Conservation (phyloP, 2,329 filamentous ascomycete genomes). For the Fusarium stilboides region DNA sequence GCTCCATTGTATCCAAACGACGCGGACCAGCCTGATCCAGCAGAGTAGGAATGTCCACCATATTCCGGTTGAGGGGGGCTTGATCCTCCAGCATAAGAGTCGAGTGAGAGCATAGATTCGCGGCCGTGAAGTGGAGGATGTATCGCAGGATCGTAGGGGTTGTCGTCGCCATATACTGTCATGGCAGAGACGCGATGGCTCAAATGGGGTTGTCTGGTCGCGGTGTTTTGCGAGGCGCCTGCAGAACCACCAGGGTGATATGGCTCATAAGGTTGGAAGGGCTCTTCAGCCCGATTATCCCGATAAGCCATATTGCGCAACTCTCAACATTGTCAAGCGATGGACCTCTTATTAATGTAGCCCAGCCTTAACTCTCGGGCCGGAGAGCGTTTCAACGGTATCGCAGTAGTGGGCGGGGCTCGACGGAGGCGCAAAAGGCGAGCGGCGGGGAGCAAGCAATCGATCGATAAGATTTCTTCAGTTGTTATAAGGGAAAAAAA, state of each 20-base stretch:
- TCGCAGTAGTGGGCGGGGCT: slow-evolving; percentile 32
- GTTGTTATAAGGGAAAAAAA: slow-evolving; percentile 14
- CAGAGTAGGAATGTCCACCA: slow-evolving; percentile 40
- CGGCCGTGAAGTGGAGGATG: slow-evolving; percentile 52
- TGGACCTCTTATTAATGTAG: not conserved
- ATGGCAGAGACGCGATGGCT: slow-evolving; percentile 55
- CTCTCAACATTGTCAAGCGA: slow-evolving; percentile 43
- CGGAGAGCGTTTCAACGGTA: slow-evolving; percentile 11
- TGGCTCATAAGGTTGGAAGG: slow-evolving; percentile 42
- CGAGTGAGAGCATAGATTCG: slow-evolving; percentile 59
- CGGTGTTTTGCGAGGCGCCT: slow-evolving; percentile 19
- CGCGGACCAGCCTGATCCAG: slow-evolving; percentile 47
- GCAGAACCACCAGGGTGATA: slow-evolving; percentile 31
- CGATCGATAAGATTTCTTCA: slow-evolving; percentile 9
- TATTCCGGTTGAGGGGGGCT: slow-evolving; percentile 37
- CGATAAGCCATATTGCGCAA: slow-evolving; percentile 51
- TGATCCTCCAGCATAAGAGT: slow-evolving; percentile 50
- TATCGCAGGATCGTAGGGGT: slow-evolving; percentile 47
- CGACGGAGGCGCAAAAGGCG: not conserved
- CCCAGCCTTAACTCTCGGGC: not conserved
- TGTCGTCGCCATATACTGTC: slow-evolving; percentile 52
- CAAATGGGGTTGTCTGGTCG: slow-evolving; percentile 42
- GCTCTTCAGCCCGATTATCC: slow-evolving; percentile 52
- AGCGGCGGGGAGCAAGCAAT: not conserved
- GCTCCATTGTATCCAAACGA: slow-evolving; percentile 51